A percentile compares a stretch with the other conserved stretches of the same genome.
Evolutionary conservation across 75 land plant genomes (phyloP).

Genomic region (Picea sitchensis): DNA sequence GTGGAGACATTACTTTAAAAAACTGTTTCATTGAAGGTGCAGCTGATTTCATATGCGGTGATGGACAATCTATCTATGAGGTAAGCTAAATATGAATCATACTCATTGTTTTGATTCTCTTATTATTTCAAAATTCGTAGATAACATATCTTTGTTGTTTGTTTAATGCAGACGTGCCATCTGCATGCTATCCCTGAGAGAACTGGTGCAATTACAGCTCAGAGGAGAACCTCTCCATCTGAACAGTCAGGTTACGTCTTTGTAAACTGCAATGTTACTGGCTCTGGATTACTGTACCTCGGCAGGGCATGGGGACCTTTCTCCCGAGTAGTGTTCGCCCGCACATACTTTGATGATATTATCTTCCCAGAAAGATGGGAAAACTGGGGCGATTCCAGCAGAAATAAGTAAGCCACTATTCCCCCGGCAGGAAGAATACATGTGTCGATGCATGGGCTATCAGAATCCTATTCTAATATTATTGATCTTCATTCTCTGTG

Average conservation of each 20-base stretch:
- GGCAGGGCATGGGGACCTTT: constrained; percentile 77
- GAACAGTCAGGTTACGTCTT: constrained; percentile 70
- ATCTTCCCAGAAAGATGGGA: constrained; percentile 66
- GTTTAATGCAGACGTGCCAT: constrained; percentile 42
- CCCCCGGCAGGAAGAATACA: not conserved
- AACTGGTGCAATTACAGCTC: constrained; percentile 67
- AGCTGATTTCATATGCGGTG: constrained; percentile 25
- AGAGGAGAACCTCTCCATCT: constrained; percentile 24
- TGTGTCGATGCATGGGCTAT: not conserved
- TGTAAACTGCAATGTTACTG: constrained; percentile 44
- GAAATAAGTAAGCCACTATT: constrained; percentile 13
- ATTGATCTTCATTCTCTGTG: not conserved
- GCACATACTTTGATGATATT: constrained; percentile 42
- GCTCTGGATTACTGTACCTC: constrained; percentile 38
- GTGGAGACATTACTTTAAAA: constrained; percentile 28
- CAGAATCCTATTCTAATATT: not conserved
- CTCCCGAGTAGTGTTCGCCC: constrained; percentile 60
- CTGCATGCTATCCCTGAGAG: constrained; percentile 46
- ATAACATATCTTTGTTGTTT: not conserved
- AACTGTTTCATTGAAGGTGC: constrained; percentile 27
- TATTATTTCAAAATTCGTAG: not conserved
- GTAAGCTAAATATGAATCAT: constrained; percentile 1
- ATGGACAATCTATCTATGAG: constrained; percentile 18
- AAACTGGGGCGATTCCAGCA: constrained; percentile 32
- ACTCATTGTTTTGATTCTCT: not conserved